These are phyloP conservation scores for Neurospora sp. DNA, from an alignment of 495 filamentous ascomycete genomes.

Conservation along the genomic window DNA sequence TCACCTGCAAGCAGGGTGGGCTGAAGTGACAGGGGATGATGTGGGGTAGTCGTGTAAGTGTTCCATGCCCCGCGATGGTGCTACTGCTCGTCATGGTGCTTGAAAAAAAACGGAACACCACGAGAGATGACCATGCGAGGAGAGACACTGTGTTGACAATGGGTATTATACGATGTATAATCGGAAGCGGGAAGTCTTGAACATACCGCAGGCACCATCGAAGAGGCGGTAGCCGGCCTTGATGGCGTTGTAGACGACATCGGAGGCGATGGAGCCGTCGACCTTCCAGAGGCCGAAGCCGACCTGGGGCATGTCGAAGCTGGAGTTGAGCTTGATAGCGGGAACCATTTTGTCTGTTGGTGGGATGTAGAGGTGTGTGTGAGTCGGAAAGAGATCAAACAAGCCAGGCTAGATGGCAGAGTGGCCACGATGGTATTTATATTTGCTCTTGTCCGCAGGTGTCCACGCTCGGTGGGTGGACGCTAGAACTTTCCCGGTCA, in stretches of 20 bases:
- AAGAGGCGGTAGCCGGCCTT: slow-evolving; percentile 80
- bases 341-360: slow-evolving; percentile 28
- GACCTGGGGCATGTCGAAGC: slow-evolving; percentile 79
- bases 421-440: slow-evolving; percentile 18
- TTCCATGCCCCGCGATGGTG: neutral
- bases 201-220: slow-evolving; percentile 75
- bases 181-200: neutral
- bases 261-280: slow-evolving; percentile 63
- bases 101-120: neutral
- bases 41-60: slow-evolving; percentile 11
- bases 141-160: neutral
- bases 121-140: neutral
- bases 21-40: slow-evolving; percentile 14
- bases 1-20: slow-evolving; percentile 7
- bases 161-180: neutral
- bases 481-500: neutral
- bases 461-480: neutral
- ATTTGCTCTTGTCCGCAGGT: slow-evolving; percentile 5
- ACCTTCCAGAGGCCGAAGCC: slow-evolving; percentile 84
- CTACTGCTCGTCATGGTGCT: neutral
- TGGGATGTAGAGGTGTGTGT: neutral
- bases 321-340: slow-evolving; percentile 68
- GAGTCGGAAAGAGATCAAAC: slow-evolving; percentile 7
- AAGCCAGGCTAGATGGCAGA: slow-evolving; percentile 2
- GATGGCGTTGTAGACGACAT: slow-evolving; percentile 81